These are phyloP conservation scores for Nemania sp. DNA, from an alignment of 2,329 filamentous ascomycete genomes.

Conservation along the genomic window DNA sequence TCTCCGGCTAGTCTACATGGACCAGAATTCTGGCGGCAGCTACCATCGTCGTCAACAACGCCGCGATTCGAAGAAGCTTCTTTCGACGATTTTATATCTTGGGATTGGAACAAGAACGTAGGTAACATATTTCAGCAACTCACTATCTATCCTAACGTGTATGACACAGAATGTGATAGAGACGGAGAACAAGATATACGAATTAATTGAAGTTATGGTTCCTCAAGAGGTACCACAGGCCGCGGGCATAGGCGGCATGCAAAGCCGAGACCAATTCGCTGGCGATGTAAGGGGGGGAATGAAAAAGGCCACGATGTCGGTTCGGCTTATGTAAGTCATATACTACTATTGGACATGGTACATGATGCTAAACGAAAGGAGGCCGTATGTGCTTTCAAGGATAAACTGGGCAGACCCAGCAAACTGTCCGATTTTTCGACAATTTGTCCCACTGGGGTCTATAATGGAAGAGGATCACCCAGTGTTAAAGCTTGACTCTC, in stretches of 20 bases:
- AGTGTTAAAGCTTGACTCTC: slow-evolving; percentile 57
- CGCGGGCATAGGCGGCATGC: slow-evolving; percentile 39
- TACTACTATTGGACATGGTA: background rate
- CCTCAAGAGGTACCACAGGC: slow-evolving; percentile 53
- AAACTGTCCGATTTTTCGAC: slow-evolving; percentile 61
- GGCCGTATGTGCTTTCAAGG: slow-evolving; percentile 60
- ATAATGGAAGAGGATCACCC: slow-evolving; percentile 57
- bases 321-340: slow-evolving; percentile 55
- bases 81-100: slow-evolving; percentile 30
- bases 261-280: slow-evolving; percentile 57
- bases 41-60: slow-evolving; percentile 11
- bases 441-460: slow-evolving; percentile 63
- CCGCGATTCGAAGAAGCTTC: slow-evolving; percentile 27
- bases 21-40: slow-evolving; percentile 29
- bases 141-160: background rate
- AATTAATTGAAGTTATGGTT: slow-evolving; percentile 54
- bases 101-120: slow-evolving; percentile 32
- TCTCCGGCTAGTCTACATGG: background rate
- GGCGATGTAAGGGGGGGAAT: slow-evolving; percentile 57
- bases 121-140: background rate
- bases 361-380: slow-evolving; percentile 27
- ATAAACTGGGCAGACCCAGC: slow-evolving; percentile 63
- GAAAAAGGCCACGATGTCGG: slow-evolving; percentile 59
- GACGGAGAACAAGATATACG: slow-evolving; percentile 48
- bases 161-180: slow-evolving; percentile 51